Base-by-base conservation (phyloP, 768 basidiomycete genomes). In the Trametes sanguinea region DNA sequence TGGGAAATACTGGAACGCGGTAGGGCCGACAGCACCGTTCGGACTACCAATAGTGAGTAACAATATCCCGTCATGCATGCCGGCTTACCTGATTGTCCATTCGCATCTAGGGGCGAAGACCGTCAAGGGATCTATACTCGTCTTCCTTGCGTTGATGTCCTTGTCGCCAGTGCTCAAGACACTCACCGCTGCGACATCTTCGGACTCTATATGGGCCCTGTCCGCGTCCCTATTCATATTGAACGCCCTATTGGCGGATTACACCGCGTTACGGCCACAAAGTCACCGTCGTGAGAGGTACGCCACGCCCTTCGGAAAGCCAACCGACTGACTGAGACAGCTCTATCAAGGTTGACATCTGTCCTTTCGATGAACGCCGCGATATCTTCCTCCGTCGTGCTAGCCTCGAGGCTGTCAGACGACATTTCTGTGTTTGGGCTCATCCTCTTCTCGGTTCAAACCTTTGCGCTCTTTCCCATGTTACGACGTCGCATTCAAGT, bases 191-290 rank as follows among this genome's bases (percentile, higher is more conserved):
- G 93, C 95, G 29, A 98, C 95, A 4, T 97, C 96, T 42, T 92
- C 92, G 11, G 97, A 99, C 73, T 94, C 94, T 32, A 95, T 98
- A 65, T 98, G 94, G 94, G 95, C 96, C 6, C 76, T 98, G 53
- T 85, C 94, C n/a, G 91, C 92, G 3, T 80, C 81, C 54, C 83
- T 98, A 46, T 92, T 98, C 74, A 78, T 85, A 54, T 77, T 97
- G 42, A 94, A 95, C 72, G 81, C 87, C 17, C 77, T 95, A 60
- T 77, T 98, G 51, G 90, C 90, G 13, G 94, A 97, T 75, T 96
- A 94, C 72, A 83, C 85, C 62, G 78, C 81, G 62, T 75, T 76
- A 55, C 75, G 77, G 59, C 71, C 74, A 45, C 72, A 76, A 57
- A 78, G 76, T 60, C 77, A 77, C 60, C 71, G 77, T 40, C 83